Base-by-base conservation (phyloP, 2,329 filamentous ascomycete species). In the Byssochlamys sp. region DNA sequence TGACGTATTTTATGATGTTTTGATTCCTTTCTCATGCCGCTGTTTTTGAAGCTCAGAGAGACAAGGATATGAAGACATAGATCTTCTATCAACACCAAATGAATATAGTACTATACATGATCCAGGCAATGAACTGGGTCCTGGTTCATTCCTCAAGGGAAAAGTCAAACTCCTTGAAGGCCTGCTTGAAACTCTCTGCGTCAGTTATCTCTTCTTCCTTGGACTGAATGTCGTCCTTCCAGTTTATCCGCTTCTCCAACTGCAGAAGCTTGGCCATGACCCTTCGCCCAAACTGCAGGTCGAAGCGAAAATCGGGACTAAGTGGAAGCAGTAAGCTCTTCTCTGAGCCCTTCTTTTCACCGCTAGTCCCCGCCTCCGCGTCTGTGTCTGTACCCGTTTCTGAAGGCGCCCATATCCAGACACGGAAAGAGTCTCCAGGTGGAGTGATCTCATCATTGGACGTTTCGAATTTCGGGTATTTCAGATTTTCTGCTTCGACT, bases 101-200 rank as follows among this genome's bases (percentile, higher is more conserved):
- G n/a, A n/a, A 45, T 45, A 45, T 39, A n/a, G n/a, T 45, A 45
- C 19, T 4, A n/a, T 45, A 45, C 49, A 51, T 28, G 9, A 27
- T 27, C 11, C 9, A 28, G 4, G 49, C 7, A 26, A 28, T 26
- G 4, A 33, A 31, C 31, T 27, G 10, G 25, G 25, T 53, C 9
- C n/a, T 52, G 2, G 55, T 61, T 60, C 52, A 62, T 58, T 67
- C 67, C 57, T 74, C 68, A 60, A 80, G 63, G 49, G 89, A 88
- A 71, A 96, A 96, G 72, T 99, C 92, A 81, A 89, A 96, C 31
- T 83, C 79, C 73, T 89, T 86, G 69, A 95, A 99, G 0, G 87
- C 86, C 63, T 82, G 79, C 66, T 92, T 91, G 73, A 97, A 95
- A 9, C 81, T 83, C 56, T 84, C 82, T 1, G 87, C 89, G 70